phyloP scores from a whole-genome alignment of 1,284 basidiomycete genomes.

The Leucoagaricus sp. region DNA sequence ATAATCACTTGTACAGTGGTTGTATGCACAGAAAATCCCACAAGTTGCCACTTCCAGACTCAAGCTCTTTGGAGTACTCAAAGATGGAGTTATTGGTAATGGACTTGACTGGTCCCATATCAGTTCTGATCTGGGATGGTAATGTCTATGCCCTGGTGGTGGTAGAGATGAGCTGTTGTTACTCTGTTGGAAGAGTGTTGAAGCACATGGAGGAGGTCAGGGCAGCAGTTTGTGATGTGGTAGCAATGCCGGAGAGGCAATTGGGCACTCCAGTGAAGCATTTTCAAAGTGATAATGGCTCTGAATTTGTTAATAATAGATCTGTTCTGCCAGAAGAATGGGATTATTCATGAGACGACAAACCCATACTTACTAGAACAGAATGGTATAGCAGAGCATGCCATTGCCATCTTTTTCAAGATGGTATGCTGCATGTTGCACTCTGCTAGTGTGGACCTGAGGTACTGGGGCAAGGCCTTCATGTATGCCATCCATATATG shows the following conservation, averaged over 20 bases:
- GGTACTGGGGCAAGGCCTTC: constrained; percentile 42
- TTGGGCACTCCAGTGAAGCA: neutral
- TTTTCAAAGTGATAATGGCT: neutral
- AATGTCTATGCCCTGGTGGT: constrained; percentile 3
- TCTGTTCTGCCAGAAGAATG: neutral
- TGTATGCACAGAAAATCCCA: constrained; percentile 18
- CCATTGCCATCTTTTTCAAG: constrained; percentile 34
- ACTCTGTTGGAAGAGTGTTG: constrained; percentile 8
- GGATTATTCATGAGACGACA: constrained; percentile 15
- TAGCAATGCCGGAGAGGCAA: neutral
- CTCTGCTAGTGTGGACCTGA: constrained; percentile 28
- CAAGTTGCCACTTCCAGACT: constrained; percentile 10
- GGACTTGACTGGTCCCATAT: constrained; percentile 17
- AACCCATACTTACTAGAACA: constrained; percentile 23
- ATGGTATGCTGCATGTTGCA: constrained; percentile 28
- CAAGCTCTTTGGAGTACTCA: constrained; percentile 14
- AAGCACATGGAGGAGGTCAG: constrained; percentile 7
- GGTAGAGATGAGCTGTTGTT: constrained; percentile 6
- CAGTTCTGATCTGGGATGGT: constrained; percentile 11
- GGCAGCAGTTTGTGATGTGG: neutral
- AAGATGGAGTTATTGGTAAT: constrained; percentile 17
- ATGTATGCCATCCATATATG: constrained; percentile 30
- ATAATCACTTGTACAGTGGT: constrained; percentile 17
- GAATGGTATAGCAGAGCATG: constrained; percentile 40
- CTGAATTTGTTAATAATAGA: constrained; percentile 15